Conservation (phyloP, 1,139 yeast genomes). For the Tardiomyces blankii region DNA sequence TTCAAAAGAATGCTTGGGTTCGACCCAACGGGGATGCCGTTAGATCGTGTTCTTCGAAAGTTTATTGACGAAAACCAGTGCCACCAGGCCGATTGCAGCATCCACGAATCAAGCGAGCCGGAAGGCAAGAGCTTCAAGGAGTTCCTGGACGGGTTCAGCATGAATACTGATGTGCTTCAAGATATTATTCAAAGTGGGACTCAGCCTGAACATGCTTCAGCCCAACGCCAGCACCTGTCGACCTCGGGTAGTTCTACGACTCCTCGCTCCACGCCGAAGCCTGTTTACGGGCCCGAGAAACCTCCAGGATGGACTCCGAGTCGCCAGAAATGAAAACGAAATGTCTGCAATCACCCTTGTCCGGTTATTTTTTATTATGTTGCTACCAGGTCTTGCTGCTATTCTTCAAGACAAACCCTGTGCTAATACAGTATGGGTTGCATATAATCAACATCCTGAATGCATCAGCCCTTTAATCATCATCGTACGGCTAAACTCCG, state of each 20-base stretch:
- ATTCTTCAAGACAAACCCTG: too few species aligned
- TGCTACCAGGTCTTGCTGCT: too few species aligned
- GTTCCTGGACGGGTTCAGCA: constrained; percentile 2
- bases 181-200: not conserved
- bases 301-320: constrained; percentile 11
- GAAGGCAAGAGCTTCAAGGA: constrained; percentile 2
- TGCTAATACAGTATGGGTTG: too few species aligned
- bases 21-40: constrained; percentile 9
- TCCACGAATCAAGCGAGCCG: not conserved
- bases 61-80: constrained; percentile 1
- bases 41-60: constrained; percentile 5
- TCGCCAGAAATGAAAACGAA: not conserved
- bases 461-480: too few species aligned
- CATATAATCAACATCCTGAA: too few species aligned
- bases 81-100: not conserved
- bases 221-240: not conserved
- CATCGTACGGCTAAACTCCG: too few species aligned
- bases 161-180: not conserved
- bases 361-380: too few species aligned
- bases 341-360: too few species aligned
- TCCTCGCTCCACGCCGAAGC: constrained; percentile 4
- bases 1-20: constrained; percentile 9
- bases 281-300: constrained; percentile 14
- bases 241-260: not conserved
- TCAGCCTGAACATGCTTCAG: not conserved